phyloP scores from a whole-genome alignment of 345 rosid genomes.

The Dipteronia dyeriana region DNA sequence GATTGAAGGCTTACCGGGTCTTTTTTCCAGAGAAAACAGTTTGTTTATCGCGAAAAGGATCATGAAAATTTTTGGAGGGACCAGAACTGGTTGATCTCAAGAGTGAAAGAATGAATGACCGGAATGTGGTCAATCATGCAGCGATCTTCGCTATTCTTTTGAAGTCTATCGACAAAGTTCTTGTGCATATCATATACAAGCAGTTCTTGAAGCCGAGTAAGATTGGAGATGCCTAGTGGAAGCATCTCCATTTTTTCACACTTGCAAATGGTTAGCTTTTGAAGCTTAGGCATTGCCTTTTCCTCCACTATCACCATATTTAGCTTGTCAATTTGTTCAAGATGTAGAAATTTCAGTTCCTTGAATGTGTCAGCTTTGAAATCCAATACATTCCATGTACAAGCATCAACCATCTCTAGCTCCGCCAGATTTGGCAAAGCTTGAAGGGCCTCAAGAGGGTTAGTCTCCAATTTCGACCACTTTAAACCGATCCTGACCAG shows the following conservation, averaged over 20 bases:
- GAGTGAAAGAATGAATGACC: constrained; percentile 1
- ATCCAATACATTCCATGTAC: not conserved
- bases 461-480: not conserved
- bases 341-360: not conserved
- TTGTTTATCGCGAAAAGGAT: not conserved
- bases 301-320: not conserved
- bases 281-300: too few species aligned
- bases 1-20: not conserved
- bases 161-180: not conserved
- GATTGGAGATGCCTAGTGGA: constrained; percentile 9
- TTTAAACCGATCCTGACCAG: not conserved
- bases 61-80: not conserved
- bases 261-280: not conserved
- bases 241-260: constrained; percentile 5
- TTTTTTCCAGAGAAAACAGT: not conserved
- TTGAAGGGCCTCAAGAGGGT: constrained; percentile 2
- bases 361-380: constrained; percentile 1
- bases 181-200: not conserved
- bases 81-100: not conserved
- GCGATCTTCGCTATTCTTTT: not conserved
- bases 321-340: not conserved
- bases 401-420: not conserved
- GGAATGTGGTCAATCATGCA: not conserved
- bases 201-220: constrained; percentile 8
- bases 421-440: constrained; percentile 9